These are phyloP conservation scores for Mycena rebaudengoi DNA, from an alignment of 768 basidiomycete genomes.

Conservation along the genomic window DNA sequence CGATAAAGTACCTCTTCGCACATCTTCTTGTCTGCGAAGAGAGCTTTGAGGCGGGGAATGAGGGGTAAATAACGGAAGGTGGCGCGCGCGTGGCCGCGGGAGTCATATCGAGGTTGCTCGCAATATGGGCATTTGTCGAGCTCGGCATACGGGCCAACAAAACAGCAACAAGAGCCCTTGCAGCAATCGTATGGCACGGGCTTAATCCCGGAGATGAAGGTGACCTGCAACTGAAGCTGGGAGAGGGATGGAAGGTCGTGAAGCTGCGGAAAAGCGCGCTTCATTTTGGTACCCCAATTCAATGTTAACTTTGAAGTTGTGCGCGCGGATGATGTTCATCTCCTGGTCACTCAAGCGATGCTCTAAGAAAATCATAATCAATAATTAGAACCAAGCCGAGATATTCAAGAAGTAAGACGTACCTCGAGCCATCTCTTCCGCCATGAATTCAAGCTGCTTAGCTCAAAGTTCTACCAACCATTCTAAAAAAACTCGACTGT, in stretches of 20 bases:
- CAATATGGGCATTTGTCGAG: conserved; percentile 46
- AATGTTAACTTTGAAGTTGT: conserved; percentile 9
- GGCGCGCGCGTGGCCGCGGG: conserved; percentile 30
- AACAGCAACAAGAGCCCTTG: conserved; percentile 50
- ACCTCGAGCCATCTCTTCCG: too few relatives aligned
- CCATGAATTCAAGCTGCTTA: too few relatives aligned
- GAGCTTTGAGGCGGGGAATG: conserved; percentile 43
- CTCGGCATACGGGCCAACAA: conserved; percentile 38
- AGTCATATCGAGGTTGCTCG: conserved; percentile 33
- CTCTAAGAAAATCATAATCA: too few relatives aligned
- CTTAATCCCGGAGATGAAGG: conserved; percentile 36
- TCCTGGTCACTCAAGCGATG: not conserved
- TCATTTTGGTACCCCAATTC: conserved; percentile 6
- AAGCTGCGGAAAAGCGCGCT: conserved; percentile 25
- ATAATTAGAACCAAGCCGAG: too few relatives aligned
- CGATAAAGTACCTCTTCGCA: conserved; percentile 41
- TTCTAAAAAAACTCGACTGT: too few relatives aligned
- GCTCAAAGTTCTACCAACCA: too few relatives aligned
- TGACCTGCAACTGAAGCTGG: conserved; percentile 18
- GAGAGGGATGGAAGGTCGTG: conserved; percentile 31
- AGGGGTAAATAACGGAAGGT: conserved; percentile 50
- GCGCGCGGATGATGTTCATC: not conserved
- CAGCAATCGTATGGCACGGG: conserved; percentile 47
- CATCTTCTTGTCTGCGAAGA: conserved; percentile 27
- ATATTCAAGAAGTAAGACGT: too few relatives aligned